Evolutionary conservation across 257 asterid species (phyloP), one percentile per base, ranked within the genome.

Genomic region (Misopates orontium): DNA sequence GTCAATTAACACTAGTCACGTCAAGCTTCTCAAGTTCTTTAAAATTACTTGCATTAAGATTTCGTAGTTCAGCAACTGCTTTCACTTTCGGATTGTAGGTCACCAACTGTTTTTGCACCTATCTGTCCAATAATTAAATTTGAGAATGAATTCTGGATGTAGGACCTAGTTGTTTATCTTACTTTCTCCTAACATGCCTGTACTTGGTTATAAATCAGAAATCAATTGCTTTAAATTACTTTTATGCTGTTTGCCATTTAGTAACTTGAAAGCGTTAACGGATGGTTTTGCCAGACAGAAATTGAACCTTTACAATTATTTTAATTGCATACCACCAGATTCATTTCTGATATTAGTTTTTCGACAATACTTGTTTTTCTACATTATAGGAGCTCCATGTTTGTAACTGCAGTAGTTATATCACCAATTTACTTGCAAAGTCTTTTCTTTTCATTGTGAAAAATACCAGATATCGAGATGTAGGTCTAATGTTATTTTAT

Each of bases 231-330:
- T 36, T 36, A 36, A 3, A 36, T 36, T 36, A 36, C 67, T 45
- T 32, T 71, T 71, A 17, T 64, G 49, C 28, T 13, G 49, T 15
- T 32, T 47, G 52, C 51, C 17, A 20, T 40, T 52, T 57, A 23
- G 70, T 63, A 28, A 47, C 49, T 55, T 50, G 63, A 51, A 54
- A 58, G 62, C 60, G 31, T 45, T 59, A 13, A 17, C 24, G 50
- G 65, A 42, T 71, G 51, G 67, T 75, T 68, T 44, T 75, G 42
- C 59, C 51, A 47, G 62, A 64, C 51, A 36, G 65, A 23, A 74
- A 62, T 39, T 50, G 10, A 55, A 49, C 53, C 45, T 53, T 61
- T 40, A 36, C 56, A 7, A 57, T 68, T 60, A 25, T 52, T 20
- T 59, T 41, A 59, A 52, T 62, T 56, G n/a, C 65, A 44, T n/a